Percentiles rank a stretch among this genome's conserved stretches.
Evolutionary conservation across 345 rosid species (phyloP).

Genomic region (Litchi chinensis): DNA sequence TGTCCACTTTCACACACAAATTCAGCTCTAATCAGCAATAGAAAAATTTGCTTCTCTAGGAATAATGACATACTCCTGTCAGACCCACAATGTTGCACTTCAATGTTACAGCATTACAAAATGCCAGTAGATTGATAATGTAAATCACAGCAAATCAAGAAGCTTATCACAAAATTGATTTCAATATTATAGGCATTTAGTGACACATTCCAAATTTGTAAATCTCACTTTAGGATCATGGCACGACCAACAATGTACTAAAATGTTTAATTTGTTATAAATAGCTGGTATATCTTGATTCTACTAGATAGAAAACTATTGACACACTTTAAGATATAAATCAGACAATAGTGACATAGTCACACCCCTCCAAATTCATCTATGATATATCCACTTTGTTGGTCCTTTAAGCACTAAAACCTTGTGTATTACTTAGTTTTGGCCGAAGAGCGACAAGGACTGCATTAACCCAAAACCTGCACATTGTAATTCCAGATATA

Average conservation of each 20-base stretch:
- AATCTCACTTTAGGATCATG: no score
- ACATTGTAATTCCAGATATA: constrained; percentile 27
- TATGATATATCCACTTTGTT: constrained; percentile 93
- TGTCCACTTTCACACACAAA: no score
- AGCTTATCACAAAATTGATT: constrained; percentile 30
- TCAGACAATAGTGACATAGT: no score
- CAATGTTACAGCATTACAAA: constrained; percentile 9
- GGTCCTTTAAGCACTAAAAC: constrained; percentile 80
- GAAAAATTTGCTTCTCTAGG: no score
- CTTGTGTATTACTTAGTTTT: constrained; percentile 72
- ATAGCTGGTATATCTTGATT: no score
- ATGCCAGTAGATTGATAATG: background rate
- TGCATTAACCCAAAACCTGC: constrained; percentile 69
- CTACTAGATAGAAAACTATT: constrained; percentile 38
- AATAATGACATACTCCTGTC: no score
- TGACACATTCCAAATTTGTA: no score
- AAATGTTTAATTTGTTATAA: no score
- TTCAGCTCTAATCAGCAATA: no score
- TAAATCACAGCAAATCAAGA: background rate
- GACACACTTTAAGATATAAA: no score
- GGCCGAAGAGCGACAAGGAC: constrained; percentile 48
- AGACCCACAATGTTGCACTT: constrained; percentile 80
- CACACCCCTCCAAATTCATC: constrained; percentile 28
- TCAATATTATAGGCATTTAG: constrained; percentile 26
- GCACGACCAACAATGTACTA: no score